Base-by-base conservation (phyloP, 768 basidiomycete genomes). In the Boletales sp. region DNA sequence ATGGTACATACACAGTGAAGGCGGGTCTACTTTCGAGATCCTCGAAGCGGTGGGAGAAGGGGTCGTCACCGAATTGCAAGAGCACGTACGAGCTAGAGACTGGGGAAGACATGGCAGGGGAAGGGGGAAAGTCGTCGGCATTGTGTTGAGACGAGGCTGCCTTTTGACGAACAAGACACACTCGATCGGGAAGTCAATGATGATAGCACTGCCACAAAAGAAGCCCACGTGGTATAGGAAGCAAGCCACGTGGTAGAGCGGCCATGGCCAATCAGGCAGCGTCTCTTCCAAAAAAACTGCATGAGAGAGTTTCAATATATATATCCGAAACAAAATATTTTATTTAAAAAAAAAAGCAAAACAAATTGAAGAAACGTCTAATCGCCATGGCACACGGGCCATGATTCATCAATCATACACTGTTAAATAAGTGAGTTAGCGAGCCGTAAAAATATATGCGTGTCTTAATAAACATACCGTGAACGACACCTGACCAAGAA, bases 1-100 rank as follows among this genome's bases (percentile, higher is more conserved):
- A n/a, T n/a, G n/a, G n/a, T n/a, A n/a, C n/a, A 54, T 63, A 88
- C 87, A 88, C 65, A 2, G 83, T 79, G 64, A 87, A 90, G 1
- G 87, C 87, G 19, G 72, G 69, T 33, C 79, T 75, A 32, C 77
- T 76, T 54, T 87, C 83, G 10, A 77, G 63, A 64, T 90, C 87
- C 62, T 83, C 76, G 57, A 81, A 87, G 31, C 68, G 68, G 47
- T 80, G 77, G 39, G 73, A 75, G 67, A 84, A 81, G 0, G 80
- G 80, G 61, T 88, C 79, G 41, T 74, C 70, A n/a, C 80, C 83
- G 59, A 75, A 84, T 62, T 88, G 86, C 44, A 82, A 71, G 44
- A 88, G 78, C 25, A 79, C 66, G 55, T 79, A 77, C 28, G 73
- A 46, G 41, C 56, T 57, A 10, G 72, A 51, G 74, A 75, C 74